These are phyloP conservation scores for Colletotrichum sp. DNA, from an alignment of 2,329 filamentous ascomycete genomes.

Conservation along the genomic window DNA sequence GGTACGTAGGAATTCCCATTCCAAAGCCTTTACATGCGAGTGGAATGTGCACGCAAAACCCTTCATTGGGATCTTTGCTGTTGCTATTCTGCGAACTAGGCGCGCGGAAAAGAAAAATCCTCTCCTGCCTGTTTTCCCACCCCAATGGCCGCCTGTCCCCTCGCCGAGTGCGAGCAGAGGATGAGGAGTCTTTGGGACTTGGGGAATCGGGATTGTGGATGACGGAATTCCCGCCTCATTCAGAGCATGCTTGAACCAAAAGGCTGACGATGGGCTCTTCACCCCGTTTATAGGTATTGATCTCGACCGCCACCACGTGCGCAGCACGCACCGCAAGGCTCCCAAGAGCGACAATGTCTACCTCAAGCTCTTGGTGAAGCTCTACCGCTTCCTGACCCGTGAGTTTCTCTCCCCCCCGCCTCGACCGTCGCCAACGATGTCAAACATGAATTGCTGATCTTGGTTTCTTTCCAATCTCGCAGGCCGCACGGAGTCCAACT, in stretches of 20 bases:
- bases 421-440: neutral
- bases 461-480: neutral
- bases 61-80: neutral
- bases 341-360: conserved; percentile 99
- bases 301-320: conserved; percentile 73
- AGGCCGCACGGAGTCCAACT: conserved; percentile 95
- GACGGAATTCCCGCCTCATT: conserved; percentile 37
- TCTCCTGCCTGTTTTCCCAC: conserved; percentile 19
- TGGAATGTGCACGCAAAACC: conserved; percentile 26
- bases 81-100: conserved; percentile 21
- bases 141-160: neutral
- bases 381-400: conserved; percentile 97
- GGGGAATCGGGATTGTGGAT: neutral
- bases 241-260: conserved; percentile 68
- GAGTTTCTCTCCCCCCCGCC: conserved; percentile 50
- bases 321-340: conserved; percentile 83
- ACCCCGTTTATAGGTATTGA: conserved; percentile 67
- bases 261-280: conserved; percentile 64
- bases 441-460: neutral
- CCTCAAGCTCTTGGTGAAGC: conserved; percentile 96
- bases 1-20: conserved; percentile 58
- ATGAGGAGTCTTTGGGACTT: neutral
- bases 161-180: neutral
- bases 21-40: conserved; percentile 43
- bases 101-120: conserved; percentile 21